phyloP scores from a whole-genome alignment of 2,329 filamentous ascomycete genomes.

The Alternaria gansuensis region DNA sequence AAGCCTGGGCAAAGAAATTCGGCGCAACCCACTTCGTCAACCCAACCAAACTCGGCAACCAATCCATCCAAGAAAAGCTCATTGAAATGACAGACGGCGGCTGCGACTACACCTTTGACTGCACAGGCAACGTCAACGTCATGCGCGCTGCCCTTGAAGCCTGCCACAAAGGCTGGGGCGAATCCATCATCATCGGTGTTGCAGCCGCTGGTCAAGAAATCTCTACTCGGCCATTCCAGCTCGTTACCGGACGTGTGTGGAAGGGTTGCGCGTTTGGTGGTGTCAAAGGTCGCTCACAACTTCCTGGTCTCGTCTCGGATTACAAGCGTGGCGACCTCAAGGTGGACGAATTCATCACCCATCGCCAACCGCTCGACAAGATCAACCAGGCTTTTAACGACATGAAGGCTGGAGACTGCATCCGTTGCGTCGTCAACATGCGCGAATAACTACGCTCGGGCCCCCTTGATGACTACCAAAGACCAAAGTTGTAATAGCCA shows the following conservation, averaged over 20 bases:
- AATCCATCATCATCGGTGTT: conserved; percentile 97
- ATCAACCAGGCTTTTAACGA: conserved; percentile 91
- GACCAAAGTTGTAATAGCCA: conserved; percentile 9
- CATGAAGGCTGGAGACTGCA: conserved; percentile 98
- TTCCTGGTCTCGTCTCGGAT: conserved; percentile 85
- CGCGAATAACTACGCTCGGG: conserved; percentile 38
- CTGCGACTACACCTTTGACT: conserved; percentile 99
- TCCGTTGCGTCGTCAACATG: conserved; percentile 88
- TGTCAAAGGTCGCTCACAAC: conserved; percentile 95
- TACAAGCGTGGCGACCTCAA: conserved; percentile 91
- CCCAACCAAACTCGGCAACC: conserved; percentile 70
- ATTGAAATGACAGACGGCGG: conserved; percentile 98
- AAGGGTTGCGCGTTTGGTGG: conserved; percentile 97
- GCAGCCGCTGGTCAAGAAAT: conserved; percentile 97
- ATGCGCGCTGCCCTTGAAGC: conserved; percentile 96
- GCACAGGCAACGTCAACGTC: conserved; percentile 94
- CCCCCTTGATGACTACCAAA: conserved; percentile 5
- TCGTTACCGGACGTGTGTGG: conserved; percentile 97
- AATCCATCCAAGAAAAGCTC: conserved; percentile 89
- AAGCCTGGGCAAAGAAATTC: conserved; percentile 92
- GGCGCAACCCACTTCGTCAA: conserved; percentile 98
- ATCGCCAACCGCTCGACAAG: conserved; percentile 80
- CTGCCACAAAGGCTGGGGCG: conserved; percentile 99
- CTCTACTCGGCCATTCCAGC: conserved; percentile 92
- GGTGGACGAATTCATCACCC: conserved; percentile 99